A percentile compares a stretch with the other conserved stretches of the same genome.
Evolutionary conservation across 2,329 filamentous ascomycete genomes (phyloP).

Genomic region (Grosmannia penicillata): DNA sequence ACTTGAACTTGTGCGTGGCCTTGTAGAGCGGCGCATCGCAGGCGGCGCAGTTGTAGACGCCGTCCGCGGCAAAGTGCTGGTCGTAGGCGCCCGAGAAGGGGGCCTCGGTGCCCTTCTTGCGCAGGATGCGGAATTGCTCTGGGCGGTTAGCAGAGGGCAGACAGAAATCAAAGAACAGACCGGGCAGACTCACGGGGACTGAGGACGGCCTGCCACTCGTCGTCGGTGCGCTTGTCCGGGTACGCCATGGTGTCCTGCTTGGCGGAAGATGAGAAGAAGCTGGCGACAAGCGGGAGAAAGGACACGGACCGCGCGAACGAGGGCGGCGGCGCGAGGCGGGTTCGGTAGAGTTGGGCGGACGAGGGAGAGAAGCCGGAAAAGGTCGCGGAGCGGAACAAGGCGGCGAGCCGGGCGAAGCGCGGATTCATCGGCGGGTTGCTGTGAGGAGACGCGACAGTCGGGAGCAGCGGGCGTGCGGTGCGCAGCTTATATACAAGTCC

Average conservation of each 20-base stretch:
- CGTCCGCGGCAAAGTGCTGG: constrained; percentile 62
- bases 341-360: constrained; percentile 24
- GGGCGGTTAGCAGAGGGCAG: neutral
- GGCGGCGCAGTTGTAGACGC: constrained; percentile 76
- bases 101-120: constrained; percentile 80
- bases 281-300: constrained; percentile 61
- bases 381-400: neutral
- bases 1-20: constrained; percentile 89
- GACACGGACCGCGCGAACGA: constrained; percentile 49
- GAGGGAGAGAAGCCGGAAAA: constrained; percentile 27
- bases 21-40: constrained; percentile 85
- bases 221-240: constrained; percentile 64
- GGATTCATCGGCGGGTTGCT: neutral
- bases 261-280: constrained; percentile 52
- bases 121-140: constrained; percentile 94
- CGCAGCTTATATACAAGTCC: no score
- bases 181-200: constrained; percentile 30
- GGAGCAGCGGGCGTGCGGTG: no score
- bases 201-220: constrained; percentile 82
- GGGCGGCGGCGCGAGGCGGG: constrained; percentile 26
- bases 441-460: no score
- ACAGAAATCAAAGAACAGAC: neutral
- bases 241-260: constrained; percentile 45
- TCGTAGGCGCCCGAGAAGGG: constrained; percentile 72
- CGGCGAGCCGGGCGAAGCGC: neutral